Conservation (phyloP, 1,284 basidiomycete genomes). For the Volvariella surrecta region DNA sequence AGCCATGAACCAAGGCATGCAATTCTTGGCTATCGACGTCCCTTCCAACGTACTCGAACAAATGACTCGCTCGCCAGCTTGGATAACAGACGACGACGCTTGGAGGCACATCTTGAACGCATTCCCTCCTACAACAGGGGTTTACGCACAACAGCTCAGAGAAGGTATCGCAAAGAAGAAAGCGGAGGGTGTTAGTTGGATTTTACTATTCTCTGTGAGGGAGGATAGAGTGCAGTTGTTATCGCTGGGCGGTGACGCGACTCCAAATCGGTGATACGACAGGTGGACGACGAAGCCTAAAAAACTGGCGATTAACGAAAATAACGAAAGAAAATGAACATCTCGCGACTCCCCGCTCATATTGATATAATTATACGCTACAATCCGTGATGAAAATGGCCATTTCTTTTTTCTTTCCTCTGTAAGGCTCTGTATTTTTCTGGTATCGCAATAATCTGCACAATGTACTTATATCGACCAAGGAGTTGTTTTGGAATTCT, state of each 20-base stretch:
- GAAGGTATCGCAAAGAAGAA: constrained; percentile 56
- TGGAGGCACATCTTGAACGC: constrained; percentile 52
- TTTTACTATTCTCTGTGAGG: constrained; percentile 59
- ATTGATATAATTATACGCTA: too few relatives aligned
- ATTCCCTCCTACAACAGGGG: constrained; percentile 47
- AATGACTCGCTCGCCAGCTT: constrained; percentile 45
- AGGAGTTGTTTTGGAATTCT: too few relatives aligned
- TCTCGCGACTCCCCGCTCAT: too few relatives aligned
- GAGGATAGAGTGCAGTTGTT: constrained; percentile 66
- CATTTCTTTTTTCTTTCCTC: too few relatives aligned
- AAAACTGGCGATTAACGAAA: too few relatives aligned
- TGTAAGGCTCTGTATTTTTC: too few relatives aligned
- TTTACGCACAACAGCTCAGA: constrained; percentile 56
- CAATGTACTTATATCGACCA: too few relatives aligned
- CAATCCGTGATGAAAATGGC: too few relatives aligned
- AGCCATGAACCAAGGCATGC: constrained; percentile 49
- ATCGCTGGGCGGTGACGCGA: constrained; percentile 14
- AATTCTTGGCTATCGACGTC: constrained; percentile 67
- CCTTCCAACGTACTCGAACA: constrained; percentile 49
- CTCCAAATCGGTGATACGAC: not conserved
- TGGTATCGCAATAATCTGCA: too few relatives aligned
- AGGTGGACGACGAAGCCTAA: too few relatives aligned
- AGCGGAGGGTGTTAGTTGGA: constrained; percentile 50
- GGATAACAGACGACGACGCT: constrained; percentile 67
- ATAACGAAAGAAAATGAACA: too few relatives aligned